Percentiles rank a stretch among this genome's conserved stretches.
Evolutionary conservation across 2,329 filamentous ascomycete genomes (phyloP).

Genomic region (Fusarium metavorans): DNA sequence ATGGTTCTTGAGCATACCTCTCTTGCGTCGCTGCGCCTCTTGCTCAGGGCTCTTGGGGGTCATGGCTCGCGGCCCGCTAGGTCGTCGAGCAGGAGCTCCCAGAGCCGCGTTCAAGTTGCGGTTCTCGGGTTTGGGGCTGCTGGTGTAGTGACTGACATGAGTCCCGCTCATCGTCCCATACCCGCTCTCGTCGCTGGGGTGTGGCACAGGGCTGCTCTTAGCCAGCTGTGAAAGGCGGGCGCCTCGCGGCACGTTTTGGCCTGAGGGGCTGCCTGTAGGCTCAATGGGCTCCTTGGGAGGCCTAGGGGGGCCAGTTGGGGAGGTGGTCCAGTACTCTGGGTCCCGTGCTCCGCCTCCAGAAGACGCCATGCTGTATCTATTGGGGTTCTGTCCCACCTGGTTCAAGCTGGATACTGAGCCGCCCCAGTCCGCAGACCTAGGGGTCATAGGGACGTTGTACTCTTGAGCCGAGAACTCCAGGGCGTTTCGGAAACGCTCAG

Average conservation of each 20-base stretch:
- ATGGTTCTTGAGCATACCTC: constrained; percentile 58
- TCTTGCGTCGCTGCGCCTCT: constrained; percentile 64
- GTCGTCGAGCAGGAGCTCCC: constrained; percentile 64
- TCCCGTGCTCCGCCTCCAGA: constrained; percentile 48
- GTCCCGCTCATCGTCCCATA: constrained; percentile 63
- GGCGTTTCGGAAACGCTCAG: constrained; percentile 78
- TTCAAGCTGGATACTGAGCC: constrained; percentile 70
- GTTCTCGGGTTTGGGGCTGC: constrained; percentile 68
- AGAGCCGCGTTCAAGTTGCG: constrained; percentile 67
- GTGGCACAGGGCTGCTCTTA: constrained; percentile 68
- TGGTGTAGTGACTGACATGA: constrained; percentile 63
- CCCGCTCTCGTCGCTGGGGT: constrained; percentile 66
- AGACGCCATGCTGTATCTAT: constrained; percentile 62
- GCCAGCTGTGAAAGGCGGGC: constrained; percentile 63
- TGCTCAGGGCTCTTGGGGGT: constrained; percentile 66
- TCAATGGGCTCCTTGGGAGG: constrained; percentile 74
- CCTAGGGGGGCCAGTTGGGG: constrained; percentile 62
- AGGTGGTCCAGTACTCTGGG: constrained; percentile 60
- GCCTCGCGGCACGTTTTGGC: constrained; percentile 60
- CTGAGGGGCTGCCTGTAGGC: constrained; percentile 52
- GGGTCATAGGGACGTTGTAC: constrained; percentile 72
- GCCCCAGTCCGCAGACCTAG: constrained; percentile 71
- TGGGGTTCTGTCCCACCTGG: constrained; percentile 61
- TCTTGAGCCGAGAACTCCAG: constrained; percentile 79
- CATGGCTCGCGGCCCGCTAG: constrained; percentile 71